phyloP scores from a whole-genome alignment of 1,284 basidiomycete genomes.

The Cystobasidium slooffiae region DNA sequence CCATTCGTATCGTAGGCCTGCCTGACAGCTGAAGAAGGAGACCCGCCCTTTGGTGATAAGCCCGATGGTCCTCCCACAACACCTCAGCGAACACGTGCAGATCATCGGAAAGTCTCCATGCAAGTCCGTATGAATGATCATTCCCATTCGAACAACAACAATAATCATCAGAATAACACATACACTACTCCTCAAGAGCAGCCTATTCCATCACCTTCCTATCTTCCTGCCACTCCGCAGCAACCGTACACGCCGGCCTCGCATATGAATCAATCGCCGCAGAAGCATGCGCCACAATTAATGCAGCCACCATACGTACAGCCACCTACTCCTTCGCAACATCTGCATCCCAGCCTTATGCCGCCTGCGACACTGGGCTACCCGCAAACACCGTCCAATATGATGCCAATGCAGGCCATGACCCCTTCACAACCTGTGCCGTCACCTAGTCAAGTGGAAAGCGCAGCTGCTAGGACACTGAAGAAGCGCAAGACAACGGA shows the following conservation, averaged over 20 bases:
- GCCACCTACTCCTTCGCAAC: slow-evolving; percentile 24
- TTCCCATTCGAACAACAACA: slow-evolving; percentile 20
- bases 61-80: slow-evolving; percentile 31
- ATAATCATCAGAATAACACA: not conserved
- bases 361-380: slow-evolving; percentile 31
- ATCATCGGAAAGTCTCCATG: slow-evolving; percentile 43
- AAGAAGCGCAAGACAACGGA: slow-evolving; percentile 46
- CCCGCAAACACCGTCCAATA: slow-evolving; percentile 16
- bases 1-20: slow-evolving; percentile 20
- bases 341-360: slow-evolving; percentile 34
- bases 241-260: slow-evolving; percentile 22
- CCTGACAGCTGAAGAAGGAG: slow-evolving; percentile 42
- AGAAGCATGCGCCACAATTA: slow-evolving; percentile 37
- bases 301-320: slow-evolving; percentile 42
- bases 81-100: slow-evolving; percentile 31
- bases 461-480: slow-evolving; percentile 23
- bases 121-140: slow-evolving; percentile 40
- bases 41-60: slow-evolving; percentile 42
- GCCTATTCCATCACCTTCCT: slow-evolving; percentile 30
- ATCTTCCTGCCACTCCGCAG: slow-evolving; percentile 17
- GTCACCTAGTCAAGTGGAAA: slow-evolving; percentile 7
- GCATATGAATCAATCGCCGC: slow-evolving; percentile 16
- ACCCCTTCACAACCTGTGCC: slow-evolving; percentile 27
- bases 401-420: slow-evolving; percentile 27
- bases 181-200: not conserved